Conservation (phyloP, 2,329 filamentous ascomycete genomes). For the Ophiostoma sp. region DNA sequence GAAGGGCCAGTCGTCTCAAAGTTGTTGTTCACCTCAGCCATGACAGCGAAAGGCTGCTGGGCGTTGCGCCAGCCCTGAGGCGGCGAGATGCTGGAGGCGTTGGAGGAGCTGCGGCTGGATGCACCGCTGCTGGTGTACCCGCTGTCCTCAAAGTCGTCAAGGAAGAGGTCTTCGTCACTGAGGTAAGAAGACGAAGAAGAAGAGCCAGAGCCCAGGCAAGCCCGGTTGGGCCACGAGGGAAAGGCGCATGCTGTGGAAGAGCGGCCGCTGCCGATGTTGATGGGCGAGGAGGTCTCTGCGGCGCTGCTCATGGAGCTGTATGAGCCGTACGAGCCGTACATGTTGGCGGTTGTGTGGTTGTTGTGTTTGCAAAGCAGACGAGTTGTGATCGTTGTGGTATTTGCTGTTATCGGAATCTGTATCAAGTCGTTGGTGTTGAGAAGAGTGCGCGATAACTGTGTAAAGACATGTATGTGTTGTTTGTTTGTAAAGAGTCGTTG, state of each 20-base stretch:
- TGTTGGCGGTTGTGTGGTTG: constrained; percentile 36
- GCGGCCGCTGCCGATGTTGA: constrained; percentile 49
- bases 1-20: constrained; percentile 36
- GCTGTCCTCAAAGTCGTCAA: constrained; percentile 51
- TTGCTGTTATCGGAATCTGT: constrained; percentile 28
- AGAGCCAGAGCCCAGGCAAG: constrained; percentile 45
- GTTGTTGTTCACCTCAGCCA: constrained; percentile 28
- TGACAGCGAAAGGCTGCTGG: constrained; percentile 28
- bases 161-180: constrained; percentile 64
- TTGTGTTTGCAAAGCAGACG: background rate
- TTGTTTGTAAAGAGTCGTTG: constrained; percentile 1
- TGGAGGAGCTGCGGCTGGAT: constrained; percentile 45
- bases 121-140: constrained; percentile 51
- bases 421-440: constrained; percentile 7
- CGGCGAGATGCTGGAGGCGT: constrained; percentile 47
- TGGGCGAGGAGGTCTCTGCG: constrained; percentile 42
- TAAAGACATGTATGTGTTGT: constrained; percentile 20
- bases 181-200: constrained; percentile 53
- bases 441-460: background rate
- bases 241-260: constrained; percentile 50
- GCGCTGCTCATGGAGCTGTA: constrained; percentile 50
- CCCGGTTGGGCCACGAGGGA: constrained; percentile 59
- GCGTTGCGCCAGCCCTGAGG: constrained; percentile 29
- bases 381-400: constrained; percentile 27
- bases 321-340: constrained; percentile 53